phyloP scores from a whole-genome alignment of 2,329 filamentous ascomycete genomes.

The Fusarium paranaense region DNA sequence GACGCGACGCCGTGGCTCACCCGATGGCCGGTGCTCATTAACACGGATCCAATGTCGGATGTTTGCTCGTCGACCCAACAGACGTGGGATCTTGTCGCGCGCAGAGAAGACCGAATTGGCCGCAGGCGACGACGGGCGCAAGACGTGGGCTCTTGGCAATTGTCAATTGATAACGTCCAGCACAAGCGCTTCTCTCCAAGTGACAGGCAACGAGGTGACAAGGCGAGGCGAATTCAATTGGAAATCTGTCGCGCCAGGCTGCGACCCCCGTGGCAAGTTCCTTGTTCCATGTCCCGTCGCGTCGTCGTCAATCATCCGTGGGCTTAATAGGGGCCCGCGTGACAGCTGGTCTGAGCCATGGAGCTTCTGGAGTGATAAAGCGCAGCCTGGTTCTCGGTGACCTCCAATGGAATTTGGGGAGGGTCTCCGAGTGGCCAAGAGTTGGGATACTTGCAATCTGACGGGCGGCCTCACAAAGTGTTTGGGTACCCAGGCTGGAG shows the following conservation, averaged over 20 bases:
- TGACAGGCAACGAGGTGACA: neutral
- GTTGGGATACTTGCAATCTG: conserved; percentile 1
- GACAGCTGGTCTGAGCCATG: conserved; percentile 3
- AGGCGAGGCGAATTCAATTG: neutral
- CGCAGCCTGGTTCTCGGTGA: conserved; percentile 1
- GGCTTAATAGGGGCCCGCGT: neutral
- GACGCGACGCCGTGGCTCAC: conserved; percentile 4
- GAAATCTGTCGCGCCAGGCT: neutral
- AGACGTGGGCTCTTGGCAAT: neutral
- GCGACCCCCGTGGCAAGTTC: neutral
- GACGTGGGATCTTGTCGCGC: neutral
- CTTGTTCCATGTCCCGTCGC: conserved; percentile 2
- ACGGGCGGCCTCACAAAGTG: conserved; percentile 21
- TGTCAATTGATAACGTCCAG: neutral
- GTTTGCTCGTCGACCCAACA: neutral
- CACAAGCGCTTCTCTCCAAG: neutral
- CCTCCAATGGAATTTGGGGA: conserved; percentile 3
- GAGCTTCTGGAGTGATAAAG: conserved; percentile 3
- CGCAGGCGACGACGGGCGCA: neutral
- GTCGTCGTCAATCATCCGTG: neutral
- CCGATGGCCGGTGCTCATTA: conserved; percentile 2
- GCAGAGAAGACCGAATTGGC: neutral
- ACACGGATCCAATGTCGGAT: neutral
- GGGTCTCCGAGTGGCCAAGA: conserved; percentile 3
- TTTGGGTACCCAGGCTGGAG: neutral